Percentiles rank a stretch among this genome's conserved stretches.
Conservation (phyloP, 306 rosid species). For the Hippophae gyantsensis region DNA sequence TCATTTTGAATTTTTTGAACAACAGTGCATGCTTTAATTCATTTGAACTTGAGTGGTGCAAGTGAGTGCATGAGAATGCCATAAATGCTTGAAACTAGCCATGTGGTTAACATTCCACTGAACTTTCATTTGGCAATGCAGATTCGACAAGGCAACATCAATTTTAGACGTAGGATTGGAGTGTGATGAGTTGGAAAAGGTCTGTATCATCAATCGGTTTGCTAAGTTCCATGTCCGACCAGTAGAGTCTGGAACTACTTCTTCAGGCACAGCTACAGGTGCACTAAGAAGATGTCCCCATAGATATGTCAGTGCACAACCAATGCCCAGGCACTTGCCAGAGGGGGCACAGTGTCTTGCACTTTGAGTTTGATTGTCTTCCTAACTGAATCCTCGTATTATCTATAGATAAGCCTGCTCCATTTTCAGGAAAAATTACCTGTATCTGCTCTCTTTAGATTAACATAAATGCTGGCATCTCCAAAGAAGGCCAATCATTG, state of each 20-base stretch:
- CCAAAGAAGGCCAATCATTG: conserved; percentile 31
- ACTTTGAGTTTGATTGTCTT: conserved; percentile 27
- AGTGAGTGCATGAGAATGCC: background rate
- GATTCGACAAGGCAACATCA: conserved; percentile 38
- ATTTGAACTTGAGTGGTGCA: background rate
- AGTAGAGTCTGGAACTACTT: conserved; percentile 29
- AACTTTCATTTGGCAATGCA: conserved; percentile 23
- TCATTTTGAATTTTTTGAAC: conserved; percentile 2
- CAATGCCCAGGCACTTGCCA: conserved; percentile 40
- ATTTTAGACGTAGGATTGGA: conserved; percentile 35
- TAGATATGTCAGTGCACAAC: conserved; percentile 37
- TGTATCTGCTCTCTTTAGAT: conserved; percentile 18
- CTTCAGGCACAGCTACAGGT: conserved; percentile 23
- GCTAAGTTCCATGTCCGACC: conserved; percentile 46
- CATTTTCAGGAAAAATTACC: conserved; percentile 9
- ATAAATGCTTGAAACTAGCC: background rate
- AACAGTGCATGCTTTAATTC: background rate
- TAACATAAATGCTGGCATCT: conserved; percentile 19
- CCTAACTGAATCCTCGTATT: conserved; percentile 12
- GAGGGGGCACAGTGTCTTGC: conserved; percentile 45
- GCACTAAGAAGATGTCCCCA: conserved; percentile 22
- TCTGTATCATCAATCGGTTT: conserved; percentile 47
- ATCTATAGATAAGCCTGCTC: conserved; percentile 12
- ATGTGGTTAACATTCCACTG: background rate
- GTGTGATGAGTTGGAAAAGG: conserved; percentile 48